Base-by-base conservation (phyloP, 2,329 filamentous ascomycete genomes). In the Helotiales sp. region DNA sequence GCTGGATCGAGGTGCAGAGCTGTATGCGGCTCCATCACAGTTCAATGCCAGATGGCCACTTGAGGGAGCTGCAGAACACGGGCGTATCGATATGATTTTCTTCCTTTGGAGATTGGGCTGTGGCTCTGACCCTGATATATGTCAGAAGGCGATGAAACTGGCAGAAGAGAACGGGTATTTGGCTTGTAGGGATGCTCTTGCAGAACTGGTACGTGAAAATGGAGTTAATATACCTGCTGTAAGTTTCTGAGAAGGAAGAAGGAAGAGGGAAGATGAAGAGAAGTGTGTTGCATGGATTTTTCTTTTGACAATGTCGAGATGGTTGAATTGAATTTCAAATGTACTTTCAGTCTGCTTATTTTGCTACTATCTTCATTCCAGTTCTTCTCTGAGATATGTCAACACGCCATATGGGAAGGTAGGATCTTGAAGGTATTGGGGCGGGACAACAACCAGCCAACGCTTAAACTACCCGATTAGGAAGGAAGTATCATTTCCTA, bases 31-130 rank as follows among this genome's bases (percentile, higher is more conserved):
- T 1, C 47, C 47, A 50, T 8, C 47, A 8, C 7, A 31, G 5
- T 5, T 50, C 12, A 31, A 50, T 17, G 47, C 27, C 15, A 25
- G 47, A 19, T 50, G 47, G 47, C 47, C 47, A 34, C 29, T 50
- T 12, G 62, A 72, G 50, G 67, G 60, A 10, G 72, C 72, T 34
- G 70, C 71, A 1, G 68, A 66, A 48, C 36, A 68, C 56, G 70
- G 70, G 8, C 64, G 69, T 44, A 9, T 70, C 12, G 65, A 71
- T 40, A 64, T 65, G 50, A 47, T 72, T 8, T 55, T 66, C 33
- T 49, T 71, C 12, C 59, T 72, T 2, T 55, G 68, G 2, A 58
- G 66, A 6, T 55, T 17, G 17, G 34, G 25, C 19, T 22, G 12
- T 38, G 25, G n/a, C 25, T 33, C 36, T 27, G 24, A 40, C 31